Evolutionary conservation across 73 alveolate species (phyloP).

Genomic region (Tetrahymena elliotti): DNA sequence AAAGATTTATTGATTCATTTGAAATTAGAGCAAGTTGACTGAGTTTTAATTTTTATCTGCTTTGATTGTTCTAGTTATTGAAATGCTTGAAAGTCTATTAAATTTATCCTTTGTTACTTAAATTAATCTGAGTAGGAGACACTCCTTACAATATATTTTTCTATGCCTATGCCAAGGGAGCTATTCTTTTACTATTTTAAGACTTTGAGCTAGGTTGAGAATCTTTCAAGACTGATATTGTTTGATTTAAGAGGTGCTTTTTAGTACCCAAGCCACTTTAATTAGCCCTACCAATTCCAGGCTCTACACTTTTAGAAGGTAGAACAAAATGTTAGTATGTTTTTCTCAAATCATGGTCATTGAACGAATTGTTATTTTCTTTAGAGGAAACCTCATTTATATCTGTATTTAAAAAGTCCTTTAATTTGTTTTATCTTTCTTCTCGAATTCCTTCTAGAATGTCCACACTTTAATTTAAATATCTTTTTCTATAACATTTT

Average conservation of each 20-base stretch:
- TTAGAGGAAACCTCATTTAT: not conserved
- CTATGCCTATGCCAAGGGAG: not conserved
- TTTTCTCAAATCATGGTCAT: not conserved
- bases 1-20: not conserved
- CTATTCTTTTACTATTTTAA: not conserved
- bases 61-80: not conserved
- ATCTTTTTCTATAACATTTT: not conserved
- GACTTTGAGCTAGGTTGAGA: not conserved
- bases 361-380: not conserved
- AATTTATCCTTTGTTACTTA: not conserved
- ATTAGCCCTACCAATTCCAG: not conserved
- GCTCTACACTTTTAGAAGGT: not conserved
- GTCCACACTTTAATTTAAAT: not conserved
- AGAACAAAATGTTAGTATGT: not conserved
- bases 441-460: not conserved
- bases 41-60: not conserved
- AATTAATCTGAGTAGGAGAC: not conserved
- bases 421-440: not conserved
- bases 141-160: not conserved
- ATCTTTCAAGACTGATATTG: not conserved
- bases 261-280: not conserved
- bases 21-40: not conserved
- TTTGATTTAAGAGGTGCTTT: not conserved
- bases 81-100: not conserved
- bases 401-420: not conserved